Evolutionary conservation across 2,329 filamentous ascomycete species (phyloP), one percentile per base, ranked within the genome.

Genomic region (Calonectria montana): DNA sequence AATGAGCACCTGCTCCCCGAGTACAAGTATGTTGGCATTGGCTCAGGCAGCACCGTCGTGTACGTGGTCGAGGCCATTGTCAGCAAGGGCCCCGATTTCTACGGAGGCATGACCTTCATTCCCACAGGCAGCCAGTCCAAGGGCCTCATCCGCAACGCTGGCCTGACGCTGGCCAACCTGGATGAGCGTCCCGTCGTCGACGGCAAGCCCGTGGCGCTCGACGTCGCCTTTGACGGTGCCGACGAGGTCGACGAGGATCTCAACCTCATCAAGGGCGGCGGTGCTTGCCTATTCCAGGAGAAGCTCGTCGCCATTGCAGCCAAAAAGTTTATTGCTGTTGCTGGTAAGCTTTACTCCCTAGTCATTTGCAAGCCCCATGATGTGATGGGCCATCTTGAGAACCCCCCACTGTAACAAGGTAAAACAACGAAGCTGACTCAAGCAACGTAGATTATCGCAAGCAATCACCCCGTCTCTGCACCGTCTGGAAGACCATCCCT

Each of bases 201-300:
- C 43, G 85, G 84, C 75, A 78, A 77, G 70, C 84, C 85, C 39
- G 83, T 86, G n/a, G 83, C 85, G 55, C 89, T 99, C 31, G 96
- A 98, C 80, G 93, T 98, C 21, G 94, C 94, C 62, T 99, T 99
- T 82, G 97, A 99, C 81, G 97, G 97, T 66, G 97, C 97, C 4
- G 97, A 99, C 82, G 97, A 99, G 86, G 95, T 99, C 37, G 97
- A 99, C 82, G 92, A 94, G 57, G 94, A 97, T 65, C 86, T 99
- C 72, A 99, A 98, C 84, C 95, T 96, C 81, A 98, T 99, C 87
- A 98, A 98, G 87, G 97, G 97, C 67, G 97, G 97, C 62, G 97
- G 97, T 70, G 97, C 95, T n/a, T 99, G 97, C 84, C 86, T 98
- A 69, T 97, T 98, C 86, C 97, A 98, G 84, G 97, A 99, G 86